phyloP scores from a whole-genome alignment of 495 filamentous ascomycete species.

The Peziza echinospora region DNA sequence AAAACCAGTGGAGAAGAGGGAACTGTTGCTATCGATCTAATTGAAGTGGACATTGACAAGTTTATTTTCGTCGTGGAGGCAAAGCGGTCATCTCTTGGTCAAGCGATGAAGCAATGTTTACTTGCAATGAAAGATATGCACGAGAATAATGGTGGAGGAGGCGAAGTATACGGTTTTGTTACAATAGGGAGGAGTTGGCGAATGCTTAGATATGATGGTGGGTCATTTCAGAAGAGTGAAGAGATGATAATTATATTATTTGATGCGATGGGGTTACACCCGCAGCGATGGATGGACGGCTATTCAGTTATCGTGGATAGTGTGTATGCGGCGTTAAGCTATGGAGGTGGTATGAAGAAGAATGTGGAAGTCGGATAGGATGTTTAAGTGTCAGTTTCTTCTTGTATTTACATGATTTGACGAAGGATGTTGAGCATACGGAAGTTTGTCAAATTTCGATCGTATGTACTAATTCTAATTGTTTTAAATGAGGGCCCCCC shows the following conservation, averaged over 20 bases:
- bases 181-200: constrained; percentile 3
- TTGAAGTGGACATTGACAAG: neutral
- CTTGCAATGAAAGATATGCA: constrained; percentile 3
- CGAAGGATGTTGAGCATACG: no score
- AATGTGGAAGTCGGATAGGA: no score
- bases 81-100: constrained; percentile 4
- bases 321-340: neutral
- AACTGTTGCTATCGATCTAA: constrained; percentile 3
- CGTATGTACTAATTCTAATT: no score
- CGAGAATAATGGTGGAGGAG: constrained; percentile 4
- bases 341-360: neutral
- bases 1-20: constrained; percentile 1
- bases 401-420: no score
- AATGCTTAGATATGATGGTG: constrained; percentile 6
- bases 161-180: constrained; percentile 5
- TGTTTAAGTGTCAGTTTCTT: no score
- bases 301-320: neutral
- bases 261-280: neutral
- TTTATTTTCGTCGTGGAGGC: constrained; percentile 3
- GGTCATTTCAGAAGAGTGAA: neutral
- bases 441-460: no score
- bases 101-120: constrained; percentile 5
- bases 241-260: neutral
- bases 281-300: neutral
- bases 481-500: no score